Evolutionary conservation across 2,329 filamentous ascomycete genomes (phyloP).

Genomic region (Curvularia spicifera): DNA sequence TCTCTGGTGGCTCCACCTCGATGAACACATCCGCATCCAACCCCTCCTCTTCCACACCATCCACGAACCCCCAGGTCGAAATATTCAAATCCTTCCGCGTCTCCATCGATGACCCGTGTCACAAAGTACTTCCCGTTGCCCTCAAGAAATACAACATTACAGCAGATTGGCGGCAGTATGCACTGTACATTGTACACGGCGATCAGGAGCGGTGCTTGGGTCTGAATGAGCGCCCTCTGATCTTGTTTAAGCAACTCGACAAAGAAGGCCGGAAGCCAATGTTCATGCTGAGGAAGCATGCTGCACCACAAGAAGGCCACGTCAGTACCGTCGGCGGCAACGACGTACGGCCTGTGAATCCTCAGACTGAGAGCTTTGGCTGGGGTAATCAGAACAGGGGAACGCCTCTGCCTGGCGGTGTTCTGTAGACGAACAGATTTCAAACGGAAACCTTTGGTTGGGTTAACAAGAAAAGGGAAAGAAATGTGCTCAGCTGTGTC

Average conservation of each 20-base stretch:
- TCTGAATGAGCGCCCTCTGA: constrained; percentile 89
- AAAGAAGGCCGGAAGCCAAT: constrained; percentile 98
- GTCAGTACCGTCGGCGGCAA: constrained; percentile 50
- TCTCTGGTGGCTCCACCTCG: constrained; percentile 43
- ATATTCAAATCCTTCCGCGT: constrained; percentile 99
- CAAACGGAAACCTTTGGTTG: constrained; percentile 32
- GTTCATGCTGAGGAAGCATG: constrained; percentile 88
- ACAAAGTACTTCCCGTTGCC: constrained; percentile 94
- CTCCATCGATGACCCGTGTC: constrained; percentile 96
- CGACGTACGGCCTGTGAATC: constrained; percentile 35
- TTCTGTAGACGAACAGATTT: constrained; percentile 19
- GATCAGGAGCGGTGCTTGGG: constrained; percentile 94
- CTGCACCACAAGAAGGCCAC: constrained; percentile 59
- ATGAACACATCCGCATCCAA: constrained; percentile 33
- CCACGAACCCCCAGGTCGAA: constrained; percentile 69
- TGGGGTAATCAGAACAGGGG: constrained; percentile 35
- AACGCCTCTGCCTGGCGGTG: constrained; percentile 35
- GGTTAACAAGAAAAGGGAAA: constrained; percentile 33
- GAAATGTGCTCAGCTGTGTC: constrained; percentile 32
- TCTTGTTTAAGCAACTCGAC: constrained; percentile 95
- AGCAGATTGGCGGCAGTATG: constrained; percentile 96
- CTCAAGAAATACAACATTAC: constrained; percentile 99
- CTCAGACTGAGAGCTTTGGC: constrained; percentile 28
- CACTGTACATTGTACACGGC: constrained; percentile 97
- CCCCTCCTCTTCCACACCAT: constrained; percentile 32